These are phyloP conservation scores for Suillus hirtellus DNA, from an alignment of 768 basidiomycete species.

Conservation along the genomic window DNA sequence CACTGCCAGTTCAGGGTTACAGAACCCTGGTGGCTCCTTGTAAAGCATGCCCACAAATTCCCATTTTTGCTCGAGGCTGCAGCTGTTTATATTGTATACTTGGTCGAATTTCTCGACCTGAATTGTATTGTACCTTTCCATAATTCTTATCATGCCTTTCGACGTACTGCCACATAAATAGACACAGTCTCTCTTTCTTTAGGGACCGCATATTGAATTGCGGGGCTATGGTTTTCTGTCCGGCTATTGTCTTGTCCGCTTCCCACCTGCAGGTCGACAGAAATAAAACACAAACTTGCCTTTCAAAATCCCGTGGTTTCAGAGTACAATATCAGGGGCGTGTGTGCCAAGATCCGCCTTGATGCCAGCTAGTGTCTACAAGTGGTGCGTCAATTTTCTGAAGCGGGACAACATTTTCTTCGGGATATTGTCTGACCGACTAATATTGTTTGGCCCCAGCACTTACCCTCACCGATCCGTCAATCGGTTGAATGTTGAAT, in stretches of 20 bases:
- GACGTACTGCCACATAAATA: neutral
- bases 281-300: neutral
- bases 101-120: neutral
- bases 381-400: neutral
- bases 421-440: neutral
- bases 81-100: neutral
- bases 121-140: neutral
- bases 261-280: neutral
- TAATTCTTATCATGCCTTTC: neutral
- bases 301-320: neutral
- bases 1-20: neutral
- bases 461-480: neutral
- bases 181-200: too few relatives aligned
- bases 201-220: neutral
- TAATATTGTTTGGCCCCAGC: neutral
- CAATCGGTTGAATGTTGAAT: conserved; percentile 28
- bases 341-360: neutral
- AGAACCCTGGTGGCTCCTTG: neutral
- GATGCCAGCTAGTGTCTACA: neutral
- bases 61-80: too few relatives aligned
- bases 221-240: too few relatives aligned
- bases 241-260: neutral
- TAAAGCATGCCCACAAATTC: neutral
- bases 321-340: neutral
- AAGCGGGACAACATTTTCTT: neutral